phyloP scores from a whole-genome alignment of 495 filamentous ascomycete species.

The Cairneyella variabilis region DNA sequence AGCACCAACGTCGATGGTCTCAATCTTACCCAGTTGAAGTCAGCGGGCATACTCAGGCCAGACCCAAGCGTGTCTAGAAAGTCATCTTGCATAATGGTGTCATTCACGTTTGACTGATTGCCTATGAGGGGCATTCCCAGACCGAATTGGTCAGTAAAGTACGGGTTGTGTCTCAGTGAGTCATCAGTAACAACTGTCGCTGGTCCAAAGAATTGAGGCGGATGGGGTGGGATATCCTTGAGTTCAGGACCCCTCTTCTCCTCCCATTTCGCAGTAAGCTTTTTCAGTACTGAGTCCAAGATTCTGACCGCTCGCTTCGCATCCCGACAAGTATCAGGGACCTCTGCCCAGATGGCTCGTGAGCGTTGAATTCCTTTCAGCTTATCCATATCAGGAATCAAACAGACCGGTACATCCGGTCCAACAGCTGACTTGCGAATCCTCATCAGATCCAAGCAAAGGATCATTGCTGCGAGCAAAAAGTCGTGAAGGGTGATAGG shows the following conservation, averaged over 20 bases:
- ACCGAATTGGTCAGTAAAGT: slow-evolving; percentile 9
- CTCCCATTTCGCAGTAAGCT: slow-evolving; percentile 8
- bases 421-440: neutral
- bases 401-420: neutral
- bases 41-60: slow-evolving; percentile 7
- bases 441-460: slow-evolving; percentile 33
- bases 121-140: neutral
- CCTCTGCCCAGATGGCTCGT: slow-evolving; percentile 18
- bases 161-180: slow-evolving; percentile 1
- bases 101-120: neutral
- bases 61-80: slow-evolving; percentile 9
- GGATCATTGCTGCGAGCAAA: slow-evolving; percentile 42
- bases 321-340: slow-evolving; percentile 18
- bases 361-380: slow-evolving; percentile 7
- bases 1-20: neutral
- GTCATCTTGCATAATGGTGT: slow-evolving; percentile 15
- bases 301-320: slow-evolving; percentile 17
- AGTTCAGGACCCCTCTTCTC: neutral
- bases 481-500: slow-evolving; percentile 44
- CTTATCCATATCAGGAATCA: slow-evolving; percentile 4
- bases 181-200: too few relatives aligned
- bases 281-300: slow-evolving; percentile 8
- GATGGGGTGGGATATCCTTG: too few relatives aligned
- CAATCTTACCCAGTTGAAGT: slow-evolving; percentile 23
- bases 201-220: too few relatives aligned